Evolutionary conservation across 1,284 basidiomycete genomes (phyloP), one percentile per base, ranked within the genome.

Genomic region (Somion occarium): DNA sequence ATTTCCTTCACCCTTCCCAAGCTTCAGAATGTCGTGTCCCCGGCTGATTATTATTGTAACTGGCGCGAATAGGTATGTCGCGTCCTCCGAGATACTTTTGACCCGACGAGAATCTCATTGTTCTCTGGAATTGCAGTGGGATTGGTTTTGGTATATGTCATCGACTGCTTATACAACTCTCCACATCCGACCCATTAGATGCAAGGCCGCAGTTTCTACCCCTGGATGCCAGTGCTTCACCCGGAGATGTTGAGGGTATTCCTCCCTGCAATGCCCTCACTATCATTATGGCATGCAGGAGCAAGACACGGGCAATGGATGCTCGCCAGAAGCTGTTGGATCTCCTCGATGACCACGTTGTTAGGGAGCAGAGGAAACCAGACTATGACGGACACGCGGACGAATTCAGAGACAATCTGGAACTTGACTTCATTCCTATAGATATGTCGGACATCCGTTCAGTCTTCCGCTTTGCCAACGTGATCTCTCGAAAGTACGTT

Each of bases 71-170:
- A 74, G 76, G 85, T 85, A 59, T 39, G 77, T 63, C 1, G 13
- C 7, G 18, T 42, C 22, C 22, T n/a, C n/a, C n/a, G n/a, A n/a
- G n/a, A n/a, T n/a, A n/a, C n/a, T n/a, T n/a, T 15, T 12, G 34
- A 22, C 44, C 15, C 25, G 2, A 43, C 39, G 24, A 20, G n/a
- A 18, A 44, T 15, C 24, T 22, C 19, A 27, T 44, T 50, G 19
- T 23, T 18, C 46, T 46, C 23, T 49, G 15, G 19, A 44, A 34
- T 38, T 49, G 2, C 64, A 94, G 93, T 48, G 92, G 93, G 51
- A 78, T 94, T 25, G 93, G 92, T 11, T 86, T 87, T 61, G 91
- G 89, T 1, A 85, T 91, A 46, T 93, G 91, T 69, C 82, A 88
- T 53, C 84, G 91, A 47, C 78, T 96, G 5, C 75, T 95, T 44